Percentiles rank a stretch among this genome's conserved stretches.
phyloP scores from a whole-genome alignment of 2,329 filamentous ascomycete species.

The Endocalyx cinctus region DNA sequence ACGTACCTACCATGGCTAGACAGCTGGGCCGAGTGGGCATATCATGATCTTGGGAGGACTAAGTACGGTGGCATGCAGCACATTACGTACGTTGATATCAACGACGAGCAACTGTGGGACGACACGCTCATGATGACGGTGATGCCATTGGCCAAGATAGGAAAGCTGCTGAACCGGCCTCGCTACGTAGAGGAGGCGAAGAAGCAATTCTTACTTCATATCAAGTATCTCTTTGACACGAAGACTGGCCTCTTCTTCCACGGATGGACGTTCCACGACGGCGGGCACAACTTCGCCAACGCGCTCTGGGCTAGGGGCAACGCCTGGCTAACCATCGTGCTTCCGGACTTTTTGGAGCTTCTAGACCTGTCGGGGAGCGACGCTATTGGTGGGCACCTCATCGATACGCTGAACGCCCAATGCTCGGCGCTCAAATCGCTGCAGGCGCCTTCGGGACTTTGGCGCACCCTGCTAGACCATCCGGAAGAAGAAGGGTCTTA shows the following conservation, averaged over 20 bases:
- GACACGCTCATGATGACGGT: conserved; percentile 89
- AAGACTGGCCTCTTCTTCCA: conserved; percentile 73
- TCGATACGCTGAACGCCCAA: conserved; percentile 64
- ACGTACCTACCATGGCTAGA: conserved; percentile 75
- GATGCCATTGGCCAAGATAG: conserved; percentile 75
- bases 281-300: conserved; percentile 57
- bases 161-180: conserved; percentile 62
- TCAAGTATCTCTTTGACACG: conserved; percentile 73
- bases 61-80: conserved; percentile 70
- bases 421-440: conserved; percentile 57
- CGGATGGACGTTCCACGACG: conserved; percentile 72
- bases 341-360: conserved; percentile 75
- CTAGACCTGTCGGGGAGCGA: conserved; percentile 60
- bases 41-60: conserved; percentile 69
- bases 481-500: conserved; percentile 65
- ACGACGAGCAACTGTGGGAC: conserved; percentile 76
- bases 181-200: conserved; percentile 76
- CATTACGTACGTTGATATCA: conserved; percentile 66
- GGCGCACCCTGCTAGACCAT: conserved; percentile 70
- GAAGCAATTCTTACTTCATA: conserved; percentile 70
- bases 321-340: conserved; percentile 76
- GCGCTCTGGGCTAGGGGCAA: conserved; percentile 60
- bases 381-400: conserved; percentile 54
- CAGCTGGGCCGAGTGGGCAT: conserved; percentile 77
- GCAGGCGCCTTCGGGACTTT: conserved; percentile 61